phyloP scores from a whole-genome alignment of 2,329 filamentous ascomycete species.

The Lachnellula occidentalis region DNA sequence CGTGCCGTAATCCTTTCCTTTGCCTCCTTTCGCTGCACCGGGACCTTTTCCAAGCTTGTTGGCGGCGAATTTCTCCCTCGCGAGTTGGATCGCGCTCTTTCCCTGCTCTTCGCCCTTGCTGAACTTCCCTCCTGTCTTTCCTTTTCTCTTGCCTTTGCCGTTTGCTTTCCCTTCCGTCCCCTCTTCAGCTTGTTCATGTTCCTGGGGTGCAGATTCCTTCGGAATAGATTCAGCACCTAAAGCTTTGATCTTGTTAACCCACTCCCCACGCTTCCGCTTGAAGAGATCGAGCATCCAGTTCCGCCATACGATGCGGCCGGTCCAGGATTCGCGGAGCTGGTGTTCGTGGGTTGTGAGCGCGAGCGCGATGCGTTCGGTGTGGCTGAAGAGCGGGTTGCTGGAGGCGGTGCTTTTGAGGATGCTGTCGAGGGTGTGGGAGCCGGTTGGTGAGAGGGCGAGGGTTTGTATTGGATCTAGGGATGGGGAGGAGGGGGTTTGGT shows the following conservation, averaged over 20 bases:
- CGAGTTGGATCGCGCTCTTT: conserved; percentile 29
- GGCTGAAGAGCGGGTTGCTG: conserved; percentile 47
- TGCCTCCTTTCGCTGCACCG: background rate
- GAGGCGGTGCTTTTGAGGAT: conserved; percentile 43
- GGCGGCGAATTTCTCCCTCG: conserved; percentile 28
- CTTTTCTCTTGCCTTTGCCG: conserved; percentile 1
- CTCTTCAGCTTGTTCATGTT: conserved; percentile 3
- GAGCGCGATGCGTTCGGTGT: conserved; percentile 61
- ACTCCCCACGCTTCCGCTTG: conserved; percentile 56
- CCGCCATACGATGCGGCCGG: conserved; percentile 64
- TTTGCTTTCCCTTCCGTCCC: conserved; percentile 8
- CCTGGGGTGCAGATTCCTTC: background rate
- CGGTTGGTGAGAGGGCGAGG: conserved; percentile 51
- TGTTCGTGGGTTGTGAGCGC: conserved; percentile 55
- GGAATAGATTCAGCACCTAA: background rate
- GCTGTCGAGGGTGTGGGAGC: conserved; percentile 62
- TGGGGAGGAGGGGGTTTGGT: background rate
- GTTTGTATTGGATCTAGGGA: conserved; percentile 14
- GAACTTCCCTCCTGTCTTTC: conserved; percentile 4
- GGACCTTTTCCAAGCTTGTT: conserved; percentile 13
- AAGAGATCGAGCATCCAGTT: conserved; percentile 73
- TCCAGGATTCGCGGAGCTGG: conserved; percentile 56
- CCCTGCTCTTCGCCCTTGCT: conserved; percentile 4
- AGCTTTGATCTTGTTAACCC: conserved; percentile 53
- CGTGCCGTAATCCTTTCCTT: conserved; percentile 9